Percentiles rank a stretch among this genome's conserved stretches.
Evolutionary conservation across 176 grass and related monocot genomes (phyloP).

Genomic region (Lolium multiflorum): DNA sequence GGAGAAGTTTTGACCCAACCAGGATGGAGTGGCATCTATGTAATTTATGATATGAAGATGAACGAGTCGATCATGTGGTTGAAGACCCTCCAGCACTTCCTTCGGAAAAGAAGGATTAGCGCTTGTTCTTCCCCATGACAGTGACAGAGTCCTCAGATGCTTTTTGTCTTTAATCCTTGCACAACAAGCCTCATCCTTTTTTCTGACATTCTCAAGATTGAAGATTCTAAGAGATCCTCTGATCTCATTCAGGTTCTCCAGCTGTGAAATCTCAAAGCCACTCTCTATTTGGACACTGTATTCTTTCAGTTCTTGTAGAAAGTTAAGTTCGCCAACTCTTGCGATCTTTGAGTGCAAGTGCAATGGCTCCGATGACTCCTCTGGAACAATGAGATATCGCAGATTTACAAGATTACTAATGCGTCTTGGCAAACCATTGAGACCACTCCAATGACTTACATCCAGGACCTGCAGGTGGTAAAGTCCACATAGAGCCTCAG

Average conservation of each 20-base stretch:
- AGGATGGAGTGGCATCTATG: slow-evolving; percentile 11
- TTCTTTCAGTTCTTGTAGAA: slow-evolving; percentile 49
- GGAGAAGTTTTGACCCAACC: not conserved
- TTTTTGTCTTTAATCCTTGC: slow-evolving; percentile 51
- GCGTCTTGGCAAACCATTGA: slow-evolving; percentile 40
- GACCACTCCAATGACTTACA: not conserved
- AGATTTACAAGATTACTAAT: slow-evolving; percentile 44
- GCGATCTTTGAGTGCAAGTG: slow-evolving; percentile 38
- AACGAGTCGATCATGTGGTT: slow-evolving; percentile 28
- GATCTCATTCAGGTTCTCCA: slow-evolving; percentile 38
- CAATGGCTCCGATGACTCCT: not conserved
- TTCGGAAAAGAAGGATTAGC: not conserved
- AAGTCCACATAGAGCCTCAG: slow-evolving; percentile 42
- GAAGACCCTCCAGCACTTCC: slow-evolving; percentile 48
- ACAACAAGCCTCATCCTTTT: slow-evolving; percentile 25
- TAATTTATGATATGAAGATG: slow-evolving; percentile 39
- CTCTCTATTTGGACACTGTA: slow-evolving; percentile 23
- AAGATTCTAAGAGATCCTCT: slow-evolving; percentile 45
- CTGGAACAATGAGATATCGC: slow-evolving; percentile 31
- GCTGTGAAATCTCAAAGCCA: slow-evolving; percentile 45
- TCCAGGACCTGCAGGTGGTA: slow-evolving; percentile 48
- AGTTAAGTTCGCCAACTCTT: slow-evolving; percentile 40
- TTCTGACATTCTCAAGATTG: slow-evolving; percentile 39
- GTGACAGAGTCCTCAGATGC: slow-evolving; percentile 42
- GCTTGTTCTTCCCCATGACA: slow-evolving; percentile 27